Base-by-base conservation (phyloP, 148 eudicot genomes). In the Chenopodium quinoa region DNA sequence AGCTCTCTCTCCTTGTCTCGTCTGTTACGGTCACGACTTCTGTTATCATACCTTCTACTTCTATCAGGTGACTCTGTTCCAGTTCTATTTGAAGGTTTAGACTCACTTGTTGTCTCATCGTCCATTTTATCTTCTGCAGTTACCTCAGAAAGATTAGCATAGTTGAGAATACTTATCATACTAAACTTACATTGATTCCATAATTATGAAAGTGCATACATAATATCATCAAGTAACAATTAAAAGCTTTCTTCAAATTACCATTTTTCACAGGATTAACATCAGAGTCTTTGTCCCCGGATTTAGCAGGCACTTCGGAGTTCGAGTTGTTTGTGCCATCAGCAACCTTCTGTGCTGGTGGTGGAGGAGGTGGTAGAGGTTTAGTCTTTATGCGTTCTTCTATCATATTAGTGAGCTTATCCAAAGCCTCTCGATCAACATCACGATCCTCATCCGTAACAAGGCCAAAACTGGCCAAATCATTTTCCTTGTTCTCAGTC, bases 1-100 rank as follows among this genome's bases (percentile, higher is more conserved):
- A 97, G 91, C 84, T 97, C 98, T 82, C 95, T 87, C 87, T 92
- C 99, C 82, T 90, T 94, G 34, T 94, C 97, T 77, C 93, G 88
- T 79, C 91, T 91, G 48, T 92, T 94, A 73, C 98, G 85, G 29
- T 97, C 97, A 82, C 90, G 88, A 79, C 89, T 82, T 63, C 90
- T 85, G 79, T 89, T 89, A 80, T 95, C 98, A 86, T 85, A 77
- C 83, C 91, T 88, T 88, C 93, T 92, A 81, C 82, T 80, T 87
- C 93, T 88, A 77, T 93, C 93, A 75, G 99, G 99, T 77, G 99
- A 92, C 75, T 90, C 92, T 47, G 92, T 89, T 71, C 91, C 98
- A 70, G 89, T 85, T 85, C 84, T 89, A 80, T 88, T 85, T 9
- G 87, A 52, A 81, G 86, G 78, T 86, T 87, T 93, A 62, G 82